phyloP scores from a whole-genome alignment of 1,284 basidiomycete species.

The Pulchroboletus neoregius region DNA sequence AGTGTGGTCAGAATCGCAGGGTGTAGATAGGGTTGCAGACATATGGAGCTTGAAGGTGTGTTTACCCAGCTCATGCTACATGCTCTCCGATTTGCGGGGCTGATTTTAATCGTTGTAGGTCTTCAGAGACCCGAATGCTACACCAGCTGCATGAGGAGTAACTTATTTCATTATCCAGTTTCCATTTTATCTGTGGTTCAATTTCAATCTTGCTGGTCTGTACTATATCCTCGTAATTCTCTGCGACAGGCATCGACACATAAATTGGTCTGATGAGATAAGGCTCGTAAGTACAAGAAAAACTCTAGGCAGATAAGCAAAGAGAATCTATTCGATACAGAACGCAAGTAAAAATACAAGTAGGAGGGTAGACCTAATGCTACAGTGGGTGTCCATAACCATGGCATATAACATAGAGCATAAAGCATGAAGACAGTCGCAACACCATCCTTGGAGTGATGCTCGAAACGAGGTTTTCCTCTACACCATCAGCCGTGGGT shows the following conservation, averaged over 20 bases:
- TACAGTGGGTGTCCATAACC: slow-evolving; percentile 22
- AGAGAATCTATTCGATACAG: slow-evolving; percentile 21
- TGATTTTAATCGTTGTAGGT: slow-evolving; percentile 42
- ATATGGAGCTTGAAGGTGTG: slow-evolving; percentile 75
- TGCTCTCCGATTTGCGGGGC: background rate
- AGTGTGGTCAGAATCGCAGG: slow-evolving; percentile 28
- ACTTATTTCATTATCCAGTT: slow-evolving; percentile 24
- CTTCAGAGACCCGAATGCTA: slow-evolving; percentile 66
- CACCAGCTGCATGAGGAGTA: slow-evolving; percentile 45
- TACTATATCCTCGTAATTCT: slow-evolving; percentile 4
- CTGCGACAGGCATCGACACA: background rate
- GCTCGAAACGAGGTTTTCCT: background rate
- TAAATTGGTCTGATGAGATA: background rate
- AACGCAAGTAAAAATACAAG: slow-evolving; percentile 24
- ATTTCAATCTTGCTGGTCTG: slow-evolving; percentile 12
- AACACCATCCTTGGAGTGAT: background rate
- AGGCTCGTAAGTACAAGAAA: too few species aligned
- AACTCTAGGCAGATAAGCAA: background rate
- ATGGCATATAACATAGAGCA: slow-evolving; percentile 4
- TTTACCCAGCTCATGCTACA: background rate
- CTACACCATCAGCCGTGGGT: background rate
- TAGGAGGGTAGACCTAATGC: slow-evolving; percentile 19
- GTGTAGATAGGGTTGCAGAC: slow-evolving; percentile 53
- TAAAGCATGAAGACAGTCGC: slow-evolving; percentile 1
- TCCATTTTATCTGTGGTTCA: slow-evolving; percentile 14